These are phyloP conservation scores for Boletellus deceptivus DNA, from an alignment of 1,284 basidiomycete genomes.

Conservation along the genomic window DNA sequence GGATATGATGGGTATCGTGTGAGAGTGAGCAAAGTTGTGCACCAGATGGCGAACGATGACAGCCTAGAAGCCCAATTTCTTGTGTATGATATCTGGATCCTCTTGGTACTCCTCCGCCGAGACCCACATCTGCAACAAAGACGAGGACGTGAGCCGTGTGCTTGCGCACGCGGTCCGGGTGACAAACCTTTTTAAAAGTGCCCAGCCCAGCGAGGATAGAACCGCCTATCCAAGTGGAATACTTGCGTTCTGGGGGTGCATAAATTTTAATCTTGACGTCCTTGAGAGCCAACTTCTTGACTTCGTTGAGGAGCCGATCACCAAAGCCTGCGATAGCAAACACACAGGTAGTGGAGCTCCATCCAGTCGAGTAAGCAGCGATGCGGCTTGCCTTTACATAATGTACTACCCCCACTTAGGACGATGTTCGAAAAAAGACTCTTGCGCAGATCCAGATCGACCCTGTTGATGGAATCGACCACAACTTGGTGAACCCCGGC, in stretches of 20 bases:
- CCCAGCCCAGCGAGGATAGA: slow-evolving; percentile 93
- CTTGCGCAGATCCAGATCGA: slow-evolving; percentile 91
- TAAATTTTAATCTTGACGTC: slow-evolving; percentile 99
- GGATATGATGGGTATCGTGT: slow-evolving; percentile 34
- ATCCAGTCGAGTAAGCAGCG: slow-evolving; percentile 3
- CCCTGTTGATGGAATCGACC: slow-evolving; percentile 83
- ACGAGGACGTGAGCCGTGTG: slow-evolving; percentile 8
- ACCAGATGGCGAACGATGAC: slow-evolving; percentile 1
- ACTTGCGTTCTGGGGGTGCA: slow-evolving; percentile 99
- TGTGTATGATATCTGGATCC: slow-evolving; percentile 97
- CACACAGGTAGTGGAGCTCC: slow-evolving; percentile 9
- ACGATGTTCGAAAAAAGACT: slow-evolving; percentile 96
- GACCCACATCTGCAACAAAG: slow-evolving; percentile 84
- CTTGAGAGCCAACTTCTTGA: slow-evolving; percentile 94
- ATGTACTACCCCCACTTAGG: slow-evolving; percentile 92
- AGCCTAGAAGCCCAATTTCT: slow-evolving; percentile 75
- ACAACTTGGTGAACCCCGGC: slow-evolving; percentile 96
- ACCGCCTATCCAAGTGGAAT: slow-evolving; percentile 99
- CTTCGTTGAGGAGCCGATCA: slow-evolving; percentile 91
- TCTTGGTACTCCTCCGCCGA: slow-evolving; percentile 99
- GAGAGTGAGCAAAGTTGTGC: slow-evolving; percentile 14
- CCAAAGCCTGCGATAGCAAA: slow-evolving; percentile 73
- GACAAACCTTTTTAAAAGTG: slow-evolving; percentile 92
- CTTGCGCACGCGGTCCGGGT: slow-evolving; percentile 2
- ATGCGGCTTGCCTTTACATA: slow-evolving; percentile 73